Percentiles rank a stretch among this genome's conserved stretches.
phyloP scores from a whole-genome alignment of 306 rosid genomes.

The Albizia julibrissin region DNA sequence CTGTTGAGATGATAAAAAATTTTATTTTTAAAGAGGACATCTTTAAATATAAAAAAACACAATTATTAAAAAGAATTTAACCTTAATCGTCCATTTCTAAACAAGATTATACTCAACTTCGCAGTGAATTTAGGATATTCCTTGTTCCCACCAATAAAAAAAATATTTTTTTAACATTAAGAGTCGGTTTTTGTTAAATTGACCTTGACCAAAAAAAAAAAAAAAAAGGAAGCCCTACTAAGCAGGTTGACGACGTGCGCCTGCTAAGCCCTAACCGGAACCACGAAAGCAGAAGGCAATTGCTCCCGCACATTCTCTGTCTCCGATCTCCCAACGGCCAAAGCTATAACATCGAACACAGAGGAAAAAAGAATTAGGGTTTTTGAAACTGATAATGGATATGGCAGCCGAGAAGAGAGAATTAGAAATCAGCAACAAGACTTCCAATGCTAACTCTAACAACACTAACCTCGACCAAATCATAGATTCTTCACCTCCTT shows the following conservation, averaged over 20 bases:
- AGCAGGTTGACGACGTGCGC: background rate
- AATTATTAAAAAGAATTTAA: no score
- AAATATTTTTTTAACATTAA: no score
- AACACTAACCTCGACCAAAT: background rate
- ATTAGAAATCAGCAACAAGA: background rate
- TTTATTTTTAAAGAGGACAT: no score
- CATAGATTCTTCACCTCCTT: background rate
- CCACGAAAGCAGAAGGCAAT: background rate
- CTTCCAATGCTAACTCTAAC: background rate
- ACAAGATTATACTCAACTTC: no score
- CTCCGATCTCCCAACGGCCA: background rate
- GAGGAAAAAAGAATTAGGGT: background rate
- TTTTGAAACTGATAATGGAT: background rate
- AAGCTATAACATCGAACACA: background rate
- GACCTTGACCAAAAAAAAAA: background rate
- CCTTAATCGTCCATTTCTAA: no score
- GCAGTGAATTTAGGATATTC: no score
- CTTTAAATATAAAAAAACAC: rapidly evolving
- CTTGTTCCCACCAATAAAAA: no score
- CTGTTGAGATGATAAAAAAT: no score
- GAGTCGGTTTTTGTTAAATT: no score
- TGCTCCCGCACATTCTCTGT: background rate
- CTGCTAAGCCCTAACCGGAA: background rate
- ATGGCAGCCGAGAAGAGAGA: conserved; percentile 15
- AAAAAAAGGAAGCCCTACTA: background rate